Evolutionary conservation across 805 yeast genomes (phyloP), one percentile per base, ranked within the genome.

Genomic region (Suhomyces emberorum): DNA sequence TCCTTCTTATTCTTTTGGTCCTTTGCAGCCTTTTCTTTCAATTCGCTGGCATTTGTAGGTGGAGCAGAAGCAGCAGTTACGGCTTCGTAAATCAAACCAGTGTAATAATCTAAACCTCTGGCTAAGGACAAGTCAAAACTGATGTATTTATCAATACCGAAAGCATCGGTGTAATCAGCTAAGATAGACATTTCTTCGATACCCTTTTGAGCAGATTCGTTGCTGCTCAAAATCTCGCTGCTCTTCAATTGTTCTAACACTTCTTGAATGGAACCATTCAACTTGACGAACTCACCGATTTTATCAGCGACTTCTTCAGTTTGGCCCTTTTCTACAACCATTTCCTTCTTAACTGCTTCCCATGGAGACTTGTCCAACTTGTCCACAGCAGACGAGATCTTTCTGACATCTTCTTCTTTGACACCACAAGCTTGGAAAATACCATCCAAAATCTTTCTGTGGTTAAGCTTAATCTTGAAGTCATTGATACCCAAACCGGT

Each of bases 41-140:
- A 69, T 59, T 77, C 88, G 24, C 69, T 70, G 6, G 93, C 93
- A 57, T 82, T 80, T 28, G 67, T 65, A 38, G 98, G 98, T 15
- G 98, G 96, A n/a, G 97, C 97, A 30, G 96, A 86, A 31, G 88
- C 96, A 12, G 82, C 73, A 11, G 98, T 93, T 31, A 93, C 98
- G 34, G 93, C 96, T 65, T 93, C 98, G 64, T 88, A 93, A 48
- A 93, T 93, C 47, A 93, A 74, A 25, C 98, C 98, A 10, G 98
- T 93, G 69, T 93, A 93, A 65, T 93, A 93, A 65, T 93, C 98
- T 53, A 93, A 76, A 33, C 98, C 98, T 72, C 98, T 81, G 28
- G 98, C 98, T 47, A 93, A 72, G 3, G 98, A 89, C 63, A 93
- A 74, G 63, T 93, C 98, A 50, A 93, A 91, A 9, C 91, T 82